A percentile compares a stretch with the other conserved stretches of the same genome.
phyloP scores from a whole-genome alignment of 1,284 basidiomycete genomes.

The Ustilago loliicola region DNA sequence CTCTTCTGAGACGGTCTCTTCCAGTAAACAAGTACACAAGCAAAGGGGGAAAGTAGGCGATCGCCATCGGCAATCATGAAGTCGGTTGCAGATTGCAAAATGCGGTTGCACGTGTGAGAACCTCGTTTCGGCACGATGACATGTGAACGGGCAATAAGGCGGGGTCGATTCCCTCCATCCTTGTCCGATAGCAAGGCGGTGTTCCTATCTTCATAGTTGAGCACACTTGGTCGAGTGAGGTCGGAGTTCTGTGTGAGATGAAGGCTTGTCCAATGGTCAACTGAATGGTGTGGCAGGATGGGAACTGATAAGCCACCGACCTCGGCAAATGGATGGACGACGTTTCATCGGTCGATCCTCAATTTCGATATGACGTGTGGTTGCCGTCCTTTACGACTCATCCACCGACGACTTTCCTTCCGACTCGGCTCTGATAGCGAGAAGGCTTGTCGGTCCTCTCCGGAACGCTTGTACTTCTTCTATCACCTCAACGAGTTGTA shows the following conservation, averaged over 20 bases:
- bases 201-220: too few relatives aligned
- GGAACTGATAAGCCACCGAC: not conserved
- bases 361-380: not conserved
- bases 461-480: too few relatives aligned
- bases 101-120: conserved; percentile 1
- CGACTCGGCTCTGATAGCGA: not conserved
- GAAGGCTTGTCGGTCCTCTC: too few relatives aligned
- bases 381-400: not conserved
- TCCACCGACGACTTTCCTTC: not conserved
- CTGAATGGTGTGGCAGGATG: too few relatives aligned
- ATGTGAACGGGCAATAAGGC: not conserved
- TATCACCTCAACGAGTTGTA: not conserved
- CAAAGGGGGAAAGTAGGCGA: not conserved
- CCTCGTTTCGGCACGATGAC: conserved; percentile 12
- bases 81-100: not conserved
- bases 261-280: too few relatives aligned
- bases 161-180: not conserved
- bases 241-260: too few relatives aligned
- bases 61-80: not conserved
- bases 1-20: not conserved
- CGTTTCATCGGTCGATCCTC: not conserved
- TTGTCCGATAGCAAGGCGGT: too few relatives aligned
- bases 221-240: too few relatives aligned
- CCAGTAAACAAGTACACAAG: not conserved
- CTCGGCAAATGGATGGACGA: not conserved